These are phyloP conservation scores for Chaetomiaceae sp. DNA, from an alignment of 2,329 filamentous ascomycete species.

Conservation along the genomic window DNA sequence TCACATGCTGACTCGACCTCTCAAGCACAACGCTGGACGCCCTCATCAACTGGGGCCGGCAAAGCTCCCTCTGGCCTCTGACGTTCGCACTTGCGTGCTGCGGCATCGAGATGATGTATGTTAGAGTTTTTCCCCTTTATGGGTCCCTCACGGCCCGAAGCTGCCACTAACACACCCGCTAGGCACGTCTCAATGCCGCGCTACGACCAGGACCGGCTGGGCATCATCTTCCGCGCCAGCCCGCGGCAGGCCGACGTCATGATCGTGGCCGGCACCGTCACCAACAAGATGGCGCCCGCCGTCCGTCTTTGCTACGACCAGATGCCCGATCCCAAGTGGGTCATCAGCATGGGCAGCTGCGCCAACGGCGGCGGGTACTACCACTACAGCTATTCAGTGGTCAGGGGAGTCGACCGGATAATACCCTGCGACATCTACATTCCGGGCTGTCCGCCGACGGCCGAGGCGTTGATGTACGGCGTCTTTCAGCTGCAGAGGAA, in stretches of 20 bases:
- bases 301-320: conserved; percentile 90
- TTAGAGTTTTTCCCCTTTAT: no score
- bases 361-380: conserved; percentile 66
- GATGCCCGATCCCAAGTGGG: conserved; percentile 90
- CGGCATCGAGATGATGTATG: conserved; percentile 80
- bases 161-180: no score
- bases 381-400: conserved; percentile 66
- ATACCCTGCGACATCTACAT: conserved; percentile 66
- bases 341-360: conserved; percentile 35
- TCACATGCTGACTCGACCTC: background rate
- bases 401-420: conserved; percentile 61
- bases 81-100: conserved; percentile 87
- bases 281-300: conserved; percentile 94
- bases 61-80: conserved; percentile 83
- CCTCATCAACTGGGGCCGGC: conserved; percentile 78
- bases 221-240: conserved; percentile 86
- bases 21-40: conserved; percentile 64
- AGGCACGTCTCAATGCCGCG: conserved; percentile 73
- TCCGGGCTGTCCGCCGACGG: conserved; percentile 55
- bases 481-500: conserved; percentile 68
- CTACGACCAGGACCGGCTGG: conserved; percentile 83
- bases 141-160: no score
- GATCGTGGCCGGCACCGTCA: conserved; percentile 89
- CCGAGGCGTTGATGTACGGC: conserved; percentile 47
- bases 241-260: conserved; percentile 87